Evolutionary conservation across 2,329 filamentous ascomycete species (phyloP), one percentile per base, ranked within the genome.

Genomic region (Aspergillus sp.): DNA sequence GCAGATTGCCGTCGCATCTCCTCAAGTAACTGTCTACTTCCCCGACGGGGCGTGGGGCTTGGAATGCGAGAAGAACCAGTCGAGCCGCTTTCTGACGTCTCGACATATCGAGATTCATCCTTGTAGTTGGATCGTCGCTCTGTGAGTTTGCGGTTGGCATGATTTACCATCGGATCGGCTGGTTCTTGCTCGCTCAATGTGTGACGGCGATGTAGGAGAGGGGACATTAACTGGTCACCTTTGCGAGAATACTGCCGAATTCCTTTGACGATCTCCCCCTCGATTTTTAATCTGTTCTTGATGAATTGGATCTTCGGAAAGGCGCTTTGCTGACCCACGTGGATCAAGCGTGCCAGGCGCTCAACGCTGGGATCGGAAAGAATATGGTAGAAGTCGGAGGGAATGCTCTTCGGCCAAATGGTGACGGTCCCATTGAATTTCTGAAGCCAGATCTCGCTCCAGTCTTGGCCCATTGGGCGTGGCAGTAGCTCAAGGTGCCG

Each of bases 381-480:
- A 52, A 98, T 95, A 58, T 88, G 81, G 64, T 79, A 83, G 64
- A 96, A 94, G 70, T 98, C 93, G 1, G 82, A 85, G 1, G 82
- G 72, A 3, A 83, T 73, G 10, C 83, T 85, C 65, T 90, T 89
- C 6, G 93, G 93, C 90, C 91, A 97, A 61, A 98, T 90, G 10
- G 93, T 98, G 53, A 97, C 86, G 7, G 89, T 97, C 23, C 93
- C 93, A 53, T 85, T 86, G 67, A 98, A 98, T 49, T 90, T 83
- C 66, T 98, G 93, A 43, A 98, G 79, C 88, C 91, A 98, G 19
- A 98, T 83, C 68, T 95, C 87, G 49, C 85, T 90, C 93, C 93
- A 98, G 66, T 98, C 93, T 67, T 97, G 91, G 2, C 90, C 91
- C 19, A 97, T 69, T 0, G 89, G 90, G 0, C 93, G 83, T 0